Conservation (phyloP, 2,329 filamentous ascomycete genomes). For the Thielaviopsis ethacetica region DNA sequence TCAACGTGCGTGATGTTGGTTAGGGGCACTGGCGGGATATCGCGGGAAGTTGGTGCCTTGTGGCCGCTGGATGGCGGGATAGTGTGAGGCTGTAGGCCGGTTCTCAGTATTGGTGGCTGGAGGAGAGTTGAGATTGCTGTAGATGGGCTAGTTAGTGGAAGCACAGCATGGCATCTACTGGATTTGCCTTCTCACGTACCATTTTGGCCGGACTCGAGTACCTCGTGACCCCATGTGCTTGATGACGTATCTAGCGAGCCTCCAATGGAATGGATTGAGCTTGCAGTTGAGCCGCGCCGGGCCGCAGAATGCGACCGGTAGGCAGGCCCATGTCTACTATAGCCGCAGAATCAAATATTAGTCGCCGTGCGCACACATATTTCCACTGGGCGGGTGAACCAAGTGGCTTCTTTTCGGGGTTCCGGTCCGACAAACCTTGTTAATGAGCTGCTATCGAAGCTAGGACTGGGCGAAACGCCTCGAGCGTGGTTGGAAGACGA, state of each 20-base stretch:
- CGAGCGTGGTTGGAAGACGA: constrained; percentile 5
- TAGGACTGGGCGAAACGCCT: constrained; percentile 8
- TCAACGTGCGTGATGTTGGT: constrained; percentile 79
- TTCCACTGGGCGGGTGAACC: too few species aligned
- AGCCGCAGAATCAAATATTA: too few species aligned
- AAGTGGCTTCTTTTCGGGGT: too few species aligned
- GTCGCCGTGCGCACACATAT: too few species aligned
- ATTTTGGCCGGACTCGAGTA: constrained; percentile 67
- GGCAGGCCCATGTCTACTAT: constrained; percentile 2
- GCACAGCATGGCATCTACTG: not conserved
- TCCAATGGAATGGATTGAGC: constrained; percentile 76
- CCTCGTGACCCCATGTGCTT: constrained; percentile 35
- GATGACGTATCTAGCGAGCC: constrained; percentile 62
- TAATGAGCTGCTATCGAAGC: constrained; percentile 4
- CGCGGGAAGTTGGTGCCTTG: constrained; percentile 66
- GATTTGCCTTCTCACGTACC: constrained; percentile 29
- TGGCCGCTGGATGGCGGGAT: constrained; percentile 55
- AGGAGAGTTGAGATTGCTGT: constrained; percentile 84
- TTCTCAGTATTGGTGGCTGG: constrained; percentile 76
- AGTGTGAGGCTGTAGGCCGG: constrained; percentile 68
- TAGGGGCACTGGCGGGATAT: constrained; percentile 85
- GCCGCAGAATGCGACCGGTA: constrained; percentile 31
- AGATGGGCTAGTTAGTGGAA: not conserved
- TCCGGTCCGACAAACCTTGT: constrained; percentile 1
- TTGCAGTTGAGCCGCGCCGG: constrained; percentile 61